Percentiles rank a stretch among this genome's conserved stretches.
These are phyloP conservation scores for Tricholoma furcatifolium DNA, from an alignment of 768 basidiomycete genomes.

Conservation along the genomic window DNA sequence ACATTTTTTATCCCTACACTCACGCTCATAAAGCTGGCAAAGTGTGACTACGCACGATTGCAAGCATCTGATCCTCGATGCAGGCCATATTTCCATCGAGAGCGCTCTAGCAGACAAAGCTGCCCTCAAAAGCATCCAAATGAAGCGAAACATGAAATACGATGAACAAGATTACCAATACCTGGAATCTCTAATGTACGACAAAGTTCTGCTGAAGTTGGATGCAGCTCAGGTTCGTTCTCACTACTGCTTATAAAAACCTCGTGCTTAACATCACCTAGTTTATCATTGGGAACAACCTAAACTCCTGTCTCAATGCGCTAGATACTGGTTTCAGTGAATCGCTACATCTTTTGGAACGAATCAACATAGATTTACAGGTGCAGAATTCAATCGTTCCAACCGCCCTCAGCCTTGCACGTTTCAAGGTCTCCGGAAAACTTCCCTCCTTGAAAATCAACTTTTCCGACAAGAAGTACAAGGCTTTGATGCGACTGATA, in stretches of 20 bases:
- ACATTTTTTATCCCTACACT: neutral
- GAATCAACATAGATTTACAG: slow-evolving; percentile 85
- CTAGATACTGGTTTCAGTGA: slow-evolving; percentile 55
- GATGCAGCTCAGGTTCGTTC: slow-evolving; percentile 81
- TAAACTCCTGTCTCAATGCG: slow-evolving; percentile 80
- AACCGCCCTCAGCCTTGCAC: slow-evolving; percentile 73
- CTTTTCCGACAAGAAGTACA: slow-evolving; percentile 87
- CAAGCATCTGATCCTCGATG: slow-evolving; percentile 90
- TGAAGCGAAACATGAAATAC: slow-evolving; percentile 83
- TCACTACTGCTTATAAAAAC: neutral
- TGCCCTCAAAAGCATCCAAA: slow-evolving; percentile 71
- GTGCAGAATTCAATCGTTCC: slow-evolving; percentile 94
- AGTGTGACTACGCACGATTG: slow-evolving; percentile 78
- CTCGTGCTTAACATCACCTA: slow-evolving; percentile 45
- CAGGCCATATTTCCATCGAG: slow-evolving; percentile 93
- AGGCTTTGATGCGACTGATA: slow-evolving; percentile 87
- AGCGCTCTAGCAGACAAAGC: slow-evolving; percentile 87
- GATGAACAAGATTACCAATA: slow-evolving; percentile 82
- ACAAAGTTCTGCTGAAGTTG: slow-evolving; percentile 79
- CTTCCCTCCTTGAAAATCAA: slow-evolving; percentile 89
- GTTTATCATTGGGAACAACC: slow-evolving; percentile 87
- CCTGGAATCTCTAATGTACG: slow-evolving; percentile 94
- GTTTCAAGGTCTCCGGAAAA: slow-evolving; percentile 88
- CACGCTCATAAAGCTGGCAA: slow-evolving; percentile 6
- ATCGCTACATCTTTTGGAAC: slow-evolving; percentile 85